These are phyloP conservation scores for Erysimum cheiranthoides DNA, from an alignment of 345 rosid species.

Conservation along the genomic window DNA sequence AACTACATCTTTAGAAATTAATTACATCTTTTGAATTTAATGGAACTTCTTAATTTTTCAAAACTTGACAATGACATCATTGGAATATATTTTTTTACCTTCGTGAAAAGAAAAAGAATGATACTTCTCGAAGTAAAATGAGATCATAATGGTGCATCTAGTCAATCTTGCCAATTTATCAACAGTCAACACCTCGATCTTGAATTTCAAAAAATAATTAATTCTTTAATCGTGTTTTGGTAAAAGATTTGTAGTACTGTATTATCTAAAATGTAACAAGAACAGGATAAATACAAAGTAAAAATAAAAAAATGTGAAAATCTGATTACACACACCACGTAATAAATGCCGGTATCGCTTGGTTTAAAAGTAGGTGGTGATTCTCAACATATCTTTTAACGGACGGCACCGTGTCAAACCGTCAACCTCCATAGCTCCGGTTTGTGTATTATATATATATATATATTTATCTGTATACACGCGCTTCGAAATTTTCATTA, in stretches of 20 bases:
- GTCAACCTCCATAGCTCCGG: slow-evolving; percentile 26
- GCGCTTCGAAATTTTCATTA: slow-evolving; percentile 27
- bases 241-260: not conserved
- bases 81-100: not conserved
- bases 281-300: not conserved
- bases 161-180: slow-evolving; percentile 27
- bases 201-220: not conserved
- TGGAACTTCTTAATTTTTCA: slow-evolving; percentile 6
- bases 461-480: slow-evolving; percentile 18
- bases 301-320: not conserved
- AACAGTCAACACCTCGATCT: slow-evolving; percentile 21
- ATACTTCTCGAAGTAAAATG: not conserved
- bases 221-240: not conserved
- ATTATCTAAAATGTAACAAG: slow-evolving; percentile 24
- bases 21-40: slow-evolving; percentile 2
- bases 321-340: slow-evolving; percentile 14
- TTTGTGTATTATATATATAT: slow-evolving; percentile 12
- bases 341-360: slow-evolving; percentile 26
- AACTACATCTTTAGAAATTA: not conserved
- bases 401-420: slow-evolving; percentile 41
- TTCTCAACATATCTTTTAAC: slow-evolving; percentile 22
- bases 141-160: not conserved
- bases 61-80: not conserved
- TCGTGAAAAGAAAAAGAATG: not conserved
- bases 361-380: no score